Evolutionary conservation across 2,329 filamentous ascomycete species (phyloP).

Genomic region (Mycocentrospora acerina): DNA sequence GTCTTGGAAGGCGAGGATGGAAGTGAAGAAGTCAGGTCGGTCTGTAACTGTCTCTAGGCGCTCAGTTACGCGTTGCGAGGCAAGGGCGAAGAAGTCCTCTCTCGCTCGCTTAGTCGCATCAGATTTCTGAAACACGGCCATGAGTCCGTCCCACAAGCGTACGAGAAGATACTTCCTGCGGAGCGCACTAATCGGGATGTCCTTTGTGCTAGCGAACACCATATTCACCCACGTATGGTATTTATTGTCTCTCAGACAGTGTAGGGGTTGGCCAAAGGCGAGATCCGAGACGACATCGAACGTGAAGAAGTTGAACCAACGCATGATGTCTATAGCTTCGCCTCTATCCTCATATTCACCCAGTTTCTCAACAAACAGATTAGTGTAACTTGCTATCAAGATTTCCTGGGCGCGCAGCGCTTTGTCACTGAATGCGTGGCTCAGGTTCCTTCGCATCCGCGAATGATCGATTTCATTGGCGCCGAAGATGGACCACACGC

Average conservation of each 20-base stretch:
- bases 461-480: slow-evolving; percentile 18
- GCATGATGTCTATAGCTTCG: slow-evolving; percentile 23
- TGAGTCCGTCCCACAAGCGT: slow-evolving; percentile 11
- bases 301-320: slow-evolving; percentile 25
- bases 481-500: background rate
- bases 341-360: slow-evolving; percentile 21
- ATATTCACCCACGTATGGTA: slow-evolving; percentile 27
- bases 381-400: slow-evolving; percentile 38
- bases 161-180: slow-evolving; percentile 13
- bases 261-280: slow-evolving; percentile 26
- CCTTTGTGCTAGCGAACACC: slow-evolving; percentile 6
- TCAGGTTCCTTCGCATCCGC: slow-evolving; percentile 32
- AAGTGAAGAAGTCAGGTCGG: slow-evolving; percentile 18
- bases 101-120: slow-evolving; percentile 6
- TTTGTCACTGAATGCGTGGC: slow-evolving; percentile 37
- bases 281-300: slow-evolving; percentile 29
- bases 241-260: slow-evolving; percentile 19
- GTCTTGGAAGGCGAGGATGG: slow-evolving; percentile 12
- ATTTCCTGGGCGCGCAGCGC: slow-evolving; percentile 35
- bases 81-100: slow-evolving; percentile 13
- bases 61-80: slow-evolving; percentile 14
- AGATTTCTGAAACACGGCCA: slow-evolving; percentile 16
- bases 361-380: slow-evolving; percentile 39
- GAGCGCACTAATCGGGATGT: slow-evolving; percentile 1
- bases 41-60: slow-evolving; percentile 16